These are phyloP conservation scores for Phytopythium aichiense DNA, from an alignment of 352 stramenopile species.

Conservation along the genomic window DNA sequence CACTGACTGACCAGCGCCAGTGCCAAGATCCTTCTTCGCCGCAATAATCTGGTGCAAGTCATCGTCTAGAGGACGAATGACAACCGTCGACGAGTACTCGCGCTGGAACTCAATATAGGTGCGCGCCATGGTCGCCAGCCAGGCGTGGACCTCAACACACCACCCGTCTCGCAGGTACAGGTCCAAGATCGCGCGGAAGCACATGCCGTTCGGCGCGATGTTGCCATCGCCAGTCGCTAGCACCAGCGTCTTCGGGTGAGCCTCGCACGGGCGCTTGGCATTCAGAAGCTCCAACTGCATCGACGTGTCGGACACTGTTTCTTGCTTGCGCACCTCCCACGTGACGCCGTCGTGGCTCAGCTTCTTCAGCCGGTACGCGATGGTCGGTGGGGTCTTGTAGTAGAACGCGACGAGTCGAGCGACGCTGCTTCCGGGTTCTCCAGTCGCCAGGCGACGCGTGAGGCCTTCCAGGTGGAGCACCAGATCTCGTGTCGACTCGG, in stretches of 20 bases:
- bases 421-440: background rate
- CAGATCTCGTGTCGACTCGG: background rate
- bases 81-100: conserved; percentile 1
- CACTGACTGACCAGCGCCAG: no score
- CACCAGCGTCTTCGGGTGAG: conserved; percentile 3
- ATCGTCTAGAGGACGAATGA: conserved; percentile 1
- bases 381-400: background rate
- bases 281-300: conserved; percentile 5
- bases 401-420: conserved; percentile 4
- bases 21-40: background rate
- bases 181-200: conserved; percentile 6
- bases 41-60: background rate
- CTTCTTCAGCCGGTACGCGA: background rate
- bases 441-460: background rate
- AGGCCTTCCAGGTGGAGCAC: conserved; percentile 1
- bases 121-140: conserved; percentile 3
- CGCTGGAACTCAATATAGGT: conserved; percentile 7
- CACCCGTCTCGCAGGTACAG: conserved; percentile 5
- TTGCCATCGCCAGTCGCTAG: conserved; percentile 4
- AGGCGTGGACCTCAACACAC: conserved; percentile 4
- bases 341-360: background rate
- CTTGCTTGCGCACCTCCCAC: conserved; percentile 7
- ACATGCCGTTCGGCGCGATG: conserved; percentile 4
- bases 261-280: background rate
- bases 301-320: background rate